phyloP scores from a whole-genome alignment of 2,329 filamentous ascomycete species.

The Penicillium sp. region DNA sequence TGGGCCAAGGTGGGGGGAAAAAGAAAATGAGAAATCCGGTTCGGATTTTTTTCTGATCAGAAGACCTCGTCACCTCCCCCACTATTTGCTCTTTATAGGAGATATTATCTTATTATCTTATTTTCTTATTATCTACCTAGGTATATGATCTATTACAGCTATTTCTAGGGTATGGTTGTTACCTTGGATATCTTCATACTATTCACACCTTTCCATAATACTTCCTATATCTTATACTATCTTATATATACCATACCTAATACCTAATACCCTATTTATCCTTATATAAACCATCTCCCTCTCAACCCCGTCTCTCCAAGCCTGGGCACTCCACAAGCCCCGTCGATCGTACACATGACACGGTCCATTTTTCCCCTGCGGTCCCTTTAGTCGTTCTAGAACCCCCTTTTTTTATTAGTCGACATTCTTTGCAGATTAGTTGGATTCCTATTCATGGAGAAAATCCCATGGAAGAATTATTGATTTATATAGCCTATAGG shows the following conservation, averaged over 20 bases:
- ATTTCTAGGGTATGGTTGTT: not conserved
- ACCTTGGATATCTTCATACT: no score
- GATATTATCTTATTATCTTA: no score
- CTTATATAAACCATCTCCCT: not conserved
- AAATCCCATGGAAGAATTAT: slow-evolving; percentile 15
- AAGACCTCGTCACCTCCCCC: slow-evolving; percentile 25
- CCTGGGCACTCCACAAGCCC: slow-evolving; percentile 8
- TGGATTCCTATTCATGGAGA: slow-evolving; percentile 19
- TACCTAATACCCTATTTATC: not conserved
- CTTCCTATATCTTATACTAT: not conserved
- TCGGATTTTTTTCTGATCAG: slow-evolving; percentile 30
- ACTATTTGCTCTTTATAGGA: slow-evolving; percentile 5
- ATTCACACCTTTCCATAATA: not conserved
- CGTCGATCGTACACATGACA: slow-evolving; percentile 24
- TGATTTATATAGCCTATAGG: not conserved
- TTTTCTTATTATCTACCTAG: no score
- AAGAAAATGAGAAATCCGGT: slow-evolving; percentile 21
- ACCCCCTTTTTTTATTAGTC: slow-evolving; percentile 9
- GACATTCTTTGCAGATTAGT: slow-evolving; percentile 9
- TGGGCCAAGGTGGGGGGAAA: slow-evolving; percentile 1
- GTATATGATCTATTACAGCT: no score
- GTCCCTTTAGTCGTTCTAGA: slow-evolving; percentile 17
- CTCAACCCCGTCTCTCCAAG: slow-evolving; percentile 3
- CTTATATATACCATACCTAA: no score
- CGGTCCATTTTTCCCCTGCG: slow-evolving; percentile 17